phyloP scores from a whole-genome alignment of 495 filamentous ascomycete genomes.

The Thozetella sp. region DNA sequence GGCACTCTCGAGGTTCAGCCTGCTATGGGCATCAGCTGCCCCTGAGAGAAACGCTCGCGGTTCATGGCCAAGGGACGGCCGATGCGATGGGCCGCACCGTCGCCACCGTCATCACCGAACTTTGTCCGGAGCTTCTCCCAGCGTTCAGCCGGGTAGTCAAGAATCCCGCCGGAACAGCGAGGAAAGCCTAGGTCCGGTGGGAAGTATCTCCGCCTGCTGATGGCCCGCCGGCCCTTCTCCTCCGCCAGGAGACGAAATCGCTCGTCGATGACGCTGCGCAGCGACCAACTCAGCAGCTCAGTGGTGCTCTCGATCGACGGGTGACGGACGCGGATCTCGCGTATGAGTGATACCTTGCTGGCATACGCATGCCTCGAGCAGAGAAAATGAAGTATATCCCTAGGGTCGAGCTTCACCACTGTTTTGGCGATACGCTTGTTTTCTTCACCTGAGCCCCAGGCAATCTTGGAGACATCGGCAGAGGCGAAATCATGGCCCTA shows the following conservation, averaged over 20 bases:
- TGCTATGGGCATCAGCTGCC: not conserved
- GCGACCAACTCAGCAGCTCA: not conserved
- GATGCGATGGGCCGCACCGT: not conserved
- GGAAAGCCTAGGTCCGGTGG: not conserved
- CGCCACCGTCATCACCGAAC: not conserved
- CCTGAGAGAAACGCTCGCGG: not conserved
- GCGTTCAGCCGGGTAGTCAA: not conserved
- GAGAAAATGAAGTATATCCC: slow-evolving; percentile 1
- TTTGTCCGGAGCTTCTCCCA: not conserved
- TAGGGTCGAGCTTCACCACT: not conserved
- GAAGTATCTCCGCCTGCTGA: slow-evolving; percentile 1
- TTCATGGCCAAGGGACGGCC: not conserved
- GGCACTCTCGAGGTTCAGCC: no score
- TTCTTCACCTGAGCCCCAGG: not conserved
- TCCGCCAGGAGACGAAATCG: slow-evolving; percentile 1
- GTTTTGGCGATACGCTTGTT: slow-evolving; percentile 2
- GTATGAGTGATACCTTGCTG: not conserved
- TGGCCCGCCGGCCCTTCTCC: not conserved
- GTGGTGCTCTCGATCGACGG: not conserved
- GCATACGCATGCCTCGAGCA: not conserved
- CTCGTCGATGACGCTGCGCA: slow-evolving; percentile 7
- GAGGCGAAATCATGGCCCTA: slow-evolving; percentile 8
- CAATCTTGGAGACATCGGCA: not conserved
- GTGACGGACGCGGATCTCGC: slow-evolving; percentile 1
- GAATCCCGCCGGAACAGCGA: not conserved